Evolutionary conservation across 441 rosid species (phyloP), one percentile per base, ranked within the genome.

Genomic region (Sinapis alba): DNA sequence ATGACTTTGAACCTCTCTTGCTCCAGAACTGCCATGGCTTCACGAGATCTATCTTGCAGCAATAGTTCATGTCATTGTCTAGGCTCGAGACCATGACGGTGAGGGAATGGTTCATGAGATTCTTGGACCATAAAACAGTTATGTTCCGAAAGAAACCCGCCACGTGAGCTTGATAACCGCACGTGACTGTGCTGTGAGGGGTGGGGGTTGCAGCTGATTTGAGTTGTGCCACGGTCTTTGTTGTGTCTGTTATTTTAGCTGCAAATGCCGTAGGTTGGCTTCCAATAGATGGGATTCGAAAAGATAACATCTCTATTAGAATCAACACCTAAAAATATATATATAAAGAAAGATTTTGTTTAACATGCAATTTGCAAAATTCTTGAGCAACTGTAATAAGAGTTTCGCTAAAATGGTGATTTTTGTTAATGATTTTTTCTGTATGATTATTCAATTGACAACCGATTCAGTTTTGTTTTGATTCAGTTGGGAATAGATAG

Each of bases 21-120:
- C 90, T 88, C 98, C 98, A 93, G 71, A 92, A 95, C 69, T 81
- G 85, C 99, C 98, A 92, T 13, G 94, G 96, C 85, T 90, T 95
- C 26, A 73, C 71, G 32, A 91, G 83, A 74, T 95, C 97, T 21
- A 90, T 81, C 66, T 90, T 95, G 85, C 96, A 92, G 27, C 79
- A 83, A 23, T 86, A 77, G 21, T 74, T 74, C 79, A 81, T 84
- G 21, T 86, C 85, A 3, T 82, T 80, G 20, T 85, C 85, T 5
- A 78, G 47, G 13, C 85, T 69, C 21, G 88, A 84, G 36, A 95
- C 89, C 21, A 92, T 86, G 70, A 95, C 81, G 9, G 90, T 92
- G 3, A 92, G 84, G 32, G 93, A 93, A 61, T 90, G 97, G 6
- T 90, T 83, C 81, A 92, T 58, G 72, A 86, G 78, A 71, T 89